Conservation (phyloP, 2,329 filamentous ascomycete species). For the Fusarium keratoplasticum region DNA sequence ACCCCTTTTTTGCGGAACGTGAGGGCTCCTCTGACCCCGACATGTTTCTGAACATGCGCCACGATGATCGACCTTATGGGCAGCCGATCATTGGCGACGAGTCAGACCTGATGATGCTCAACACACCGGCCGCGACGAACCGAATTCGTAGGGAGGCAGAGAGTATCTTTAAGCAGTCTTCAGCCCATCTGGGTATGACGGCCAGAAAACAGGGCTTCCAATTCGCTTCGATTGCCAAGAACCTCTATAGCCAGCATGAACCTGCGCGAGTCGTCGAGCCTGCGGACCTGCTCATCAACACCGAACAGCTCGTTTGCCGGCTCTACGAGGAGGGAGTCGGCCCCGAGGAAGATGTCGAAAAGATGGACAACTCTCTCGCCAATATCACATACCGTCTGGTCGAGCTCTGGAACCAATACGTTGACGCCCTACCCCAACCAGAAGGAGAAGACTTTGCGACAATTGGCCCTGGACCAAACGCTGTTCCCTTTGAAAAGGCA, state of each 20-base stretch:
- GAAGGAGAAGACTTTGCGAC: constrained; percentile 68
- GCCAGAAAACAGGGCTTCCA: constrained; percentile 68
- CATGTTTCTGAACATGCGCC: constrained; percentile 63
- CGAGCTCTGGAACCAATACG: constrained; percentile 67
- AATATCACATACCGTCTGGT: constrained; percentile 64
- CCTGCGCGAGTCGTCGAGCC: constrained; percentile 74
- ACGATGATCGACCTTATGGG: constrained; percentile 54
- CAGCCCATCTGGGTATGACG: constrained; percentile 56
- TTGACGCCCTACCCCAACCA: constrained; percentile 59
- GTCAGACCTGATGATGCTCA: constrained; percentile 66
- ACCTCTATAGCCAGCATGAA: constrained; percentile 68
- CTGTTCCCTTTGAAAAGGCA: constrained; percentile 78
- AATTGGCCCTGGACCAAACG: constrained; percentile 73
- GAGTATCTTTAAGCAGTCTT: constrained; percentile 65
- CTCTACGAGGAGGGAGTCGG: constrained; percentile 74
- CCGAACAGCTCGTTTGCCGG: constrained; percentile 75
- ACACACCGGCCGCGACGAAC: constrained; percentile 65
- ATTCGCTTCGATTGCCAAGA: constrained; percentile 78
- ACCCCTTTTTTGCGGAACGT: constrained; percentile 50
- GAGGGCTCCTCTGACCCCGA: constrained; percentile 58
- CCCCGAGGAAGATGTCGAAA: constrained; percentile 65
- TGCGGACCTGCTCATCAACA: constrained; percentile 77
- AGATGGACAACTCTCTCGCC: constrained; percentile 67
- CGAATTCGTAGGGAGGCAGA: constrained; percentile 67
- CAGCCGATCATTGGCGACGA: constrained; percentile 57